Evolutionary conservation across 352 stramenopile genomes (phyloP).

Genomic region (Pythium volutum): DNA sequence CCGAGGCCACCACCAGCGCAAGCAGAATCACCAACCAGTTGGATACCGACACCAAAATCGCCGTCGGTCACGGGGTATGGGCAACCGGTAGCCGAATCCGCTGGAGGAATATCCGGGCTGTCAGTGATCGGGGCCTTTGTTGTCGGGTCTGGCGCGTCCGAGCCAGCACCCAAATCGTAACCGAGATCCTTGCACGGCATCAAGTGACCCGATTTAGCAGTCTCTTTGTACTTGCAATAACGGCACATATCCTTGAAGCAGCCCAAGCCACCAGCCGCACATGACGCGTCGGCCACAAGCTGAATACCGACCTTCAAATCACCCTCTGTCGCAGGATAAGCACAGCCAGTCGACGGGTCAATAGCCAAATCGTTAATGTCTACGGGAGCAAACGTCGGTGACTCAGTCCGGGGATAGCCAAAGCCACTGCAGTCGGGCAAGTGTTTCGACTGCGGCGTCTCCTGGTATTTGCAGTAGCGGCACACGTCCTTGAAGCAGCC

Average conservation of each 20-base stretch:
- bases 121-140: too few relatives aligned
- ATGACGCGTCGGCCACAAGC: slow-evolving; percentile 7
- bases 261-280: slow-evolving; percentile 7
- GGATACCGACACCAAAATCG: slow-evolving; percentile 8
- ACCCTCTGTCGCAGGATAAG: slow-evolving; percentile 30
- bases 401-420: not conserved
- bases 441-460: slow-evolving; percentile 10
- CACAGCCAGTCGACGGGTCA: not conserved
- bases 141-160: not conserved
- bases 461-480: slow-evolving; percentile 13
- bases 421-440: not conserved
- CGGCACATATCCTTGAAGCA: slow-evolving; percentile 13
- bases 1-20: not conserved
- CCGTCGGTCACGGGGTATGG: too few relatives aligned
- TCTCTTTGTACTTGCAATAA: slow-evolving; percentile 7
- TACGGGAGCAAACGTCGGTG: not conserved
- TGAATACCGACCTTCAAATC: slow-evolving; percentile 31
- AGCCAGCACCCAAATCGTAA: not conserved
- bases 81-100: not conserved
- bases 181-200: slow-evolving; percentile 12
- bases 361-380: not conserved
- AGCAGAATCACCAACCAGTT: not conserved
- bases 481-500: slow-evolving; percentile 14
- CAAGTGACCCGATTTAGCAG: slow-evolving; percentile 15
- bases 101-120: not conserved